Base-by-base conservation (phyloP, 2,329 filamentous ascomycete genomes). In the Paraphoma sp. region DNA sequence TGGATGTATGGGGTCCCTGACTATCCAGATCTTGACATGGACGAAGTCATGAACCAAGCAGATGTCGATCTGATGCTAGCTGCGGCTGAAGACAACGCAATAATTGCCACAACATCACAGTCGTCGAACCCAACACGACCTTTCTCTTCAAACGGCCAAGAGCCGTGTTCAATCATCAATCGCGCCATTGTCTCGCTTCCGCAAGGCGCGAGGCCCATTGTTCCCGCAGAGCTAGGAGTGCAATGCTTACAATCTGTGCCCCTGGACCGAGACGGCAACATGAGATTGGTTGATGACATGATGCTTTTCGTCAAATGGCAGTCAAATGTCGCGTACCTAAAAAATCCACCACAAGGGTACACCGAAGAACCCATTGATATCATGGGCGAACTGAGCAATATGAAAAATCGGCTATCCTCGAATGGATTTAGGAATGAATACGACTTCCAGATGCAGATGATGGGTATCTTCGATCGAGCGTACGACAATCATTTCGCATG, bases 401-500 rank as follows among this genome's bases (percentile, higher is more conserved):
- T 80, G 54, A 60, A 68, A 47, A 67, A 64, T 14, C 68, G 71
- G 43, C 57, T 80, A 1, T 30, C 67, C 0, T 54, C 63, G 14
- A 69, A 64, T 12, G 60, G 55, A 0, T 80, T 78, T 62, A 59
- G 57, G 12, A 77, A 64, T 18, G 78, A 80, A 48, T 80, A 79
- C 48, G 76, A 78, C 3, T 77, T 80, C 30, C 76, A 80, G 57
- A 50, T 70, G 45, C 69, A 73, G 30, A 63, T 80, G 49, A 69
- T 66, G 53, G 63, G 60, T 16, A 63, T 79, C 0, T 70, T 79
- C 48, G 66, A 64, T 16, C 64, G 67, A 11, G 77, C 74, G 3
- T 76, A 79, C 53, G 78, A 80, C 58, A 77, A 77, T n/a, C 78
- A 80, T 59, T 72, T 79, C 16, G 60, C 61, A 6, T 79, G 72